Evolutionary conservation across 495 filamentous ascomycete species (phyloP), one percentile per base, ranked within the genome.

Genomic region (Aspergillus sclerotiicarbonarius): DNA sequence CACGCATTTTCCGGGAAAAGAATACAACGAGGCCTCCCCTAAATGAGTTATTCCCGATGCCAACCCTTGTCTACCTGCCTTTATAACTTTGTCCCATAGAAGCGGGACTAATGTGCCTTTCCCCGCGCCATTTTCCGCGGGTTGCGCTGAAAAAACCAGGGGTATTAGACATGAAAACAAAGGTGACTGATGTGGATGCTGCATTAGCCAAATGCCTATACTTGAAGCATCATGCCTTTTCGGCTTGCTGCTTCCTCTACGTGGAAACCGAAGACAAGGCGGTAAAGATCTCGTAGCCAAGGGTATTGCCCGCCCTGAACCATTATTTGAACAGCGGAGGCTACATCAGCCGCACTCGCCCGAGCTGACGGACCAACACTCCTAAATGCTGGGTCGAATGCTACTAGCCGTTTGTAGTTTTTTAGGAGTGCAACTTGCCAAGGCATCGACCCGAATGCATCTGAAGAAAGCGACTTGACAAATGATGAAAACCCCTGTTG

Each of bases 201-300:
- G 25, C 5, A 25, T 25, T 25, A 5, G 5, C 25, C 25, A 25
- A 25, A 3, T 5, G 2, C 25, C 25, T 25, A 80, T 9, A 69
- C 69, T 56, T 78, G 75, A 51, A 88, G 80, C 8, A 70, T 74
- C 2, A 80, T 71, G 30, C 75, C 76, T 62, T 82, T 82, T 46
- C 81, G 72, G 16, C 70, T 64, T 49, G 84, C 83, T 0, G 84
- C 86, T 60, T 94, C 91, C 58, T 95, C 90, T 25, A 88, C 65
- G 54, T 87, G 84, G 66, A 90, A 90, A 0, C 91, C 90, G 72
- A 93, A 92, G 3, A 96, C 90, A n/a, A 91, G 75, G 47, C 84
- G 80, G 73, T 87, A 96, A 9, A 96, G 72, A 68, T 96, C 92
- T 20, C 81, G 79, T 59, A 96, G 72, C 82, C 90, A 96, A 18